Evolutionary conservation across 1,284 basidiomycete species (phyloP).

Genomic region (Inonotus obliquus): DNA sequence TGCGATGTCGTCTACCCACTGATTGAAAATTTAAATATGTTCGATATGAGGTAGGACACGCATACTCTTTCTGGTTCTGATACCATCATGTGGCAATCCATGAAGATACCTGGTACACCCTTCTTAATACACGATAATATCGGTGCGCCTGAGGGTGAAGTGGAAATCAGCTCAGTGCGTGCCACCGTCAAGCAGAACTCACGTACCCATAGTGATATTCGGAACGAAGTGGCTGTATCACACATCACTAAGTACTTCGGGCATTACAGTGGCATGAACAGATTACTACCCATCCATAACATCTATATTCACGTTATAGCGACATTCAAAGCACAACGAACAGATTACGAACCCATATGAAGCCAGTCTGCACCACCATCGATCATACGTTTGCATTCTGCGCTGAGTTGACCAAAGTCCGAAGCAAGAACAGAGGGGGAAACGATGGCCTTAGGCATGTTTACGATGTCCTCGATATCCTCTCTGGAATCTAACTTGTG

Average conservation of each 20-base stretch:
- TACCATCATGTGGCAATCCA: slow-evolving; percentile 99
- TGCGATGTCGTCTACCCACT: slow-evolving; percentile 98
- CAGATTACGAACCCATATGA: slow-evolving; percentile 76
- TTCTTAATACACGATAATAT: slow-evolving; percentile 87
- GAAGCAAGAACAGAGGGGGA: slow-evolving; percentile 89
- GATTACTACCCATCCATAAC: slow-evolving; percentile 88
- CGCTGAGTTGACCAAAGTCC: slow-evolving; percentile 89
- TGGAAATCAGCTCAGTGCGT: slow-evolving; percentile 13
- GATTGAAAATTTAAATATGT: slow-evolving; percentile 4
- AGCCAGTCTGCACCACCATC: slow-evolving; percentile 91
- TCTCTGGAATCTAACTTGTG: neutral
- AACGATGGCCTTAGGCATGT: slow-evolving; percentile 84
- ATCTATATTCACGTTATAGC: slow-evolving; percentile 50
- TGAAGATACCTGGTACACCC: slow-evolving; percentile 91
- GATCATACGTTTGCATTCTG: slow-evolving; percentile 92
- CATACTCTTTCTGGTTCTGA: slow-evolving; percentile 82
- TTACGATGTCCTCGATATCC: neutral
- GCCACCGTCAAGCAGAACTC: neutral
- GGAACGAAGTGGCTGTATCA: slow-evolving; percentile 88
- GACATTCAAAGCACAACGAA: neutral
- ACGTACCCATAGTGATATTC: slow-evolving; percentile 91
- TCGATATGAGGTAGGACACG: neutral
- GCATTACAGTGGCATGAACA: slow-evolving; percentile 19
- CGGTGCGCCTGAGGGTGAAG: slow-evolving; percentile 68
- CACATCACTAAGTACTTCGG: slow-evolving; percentile 1